Base-by-base conservation (phyloP, 2,329 filamentous ascomycete species). In the Trichoderma lentiforme region DNA sequence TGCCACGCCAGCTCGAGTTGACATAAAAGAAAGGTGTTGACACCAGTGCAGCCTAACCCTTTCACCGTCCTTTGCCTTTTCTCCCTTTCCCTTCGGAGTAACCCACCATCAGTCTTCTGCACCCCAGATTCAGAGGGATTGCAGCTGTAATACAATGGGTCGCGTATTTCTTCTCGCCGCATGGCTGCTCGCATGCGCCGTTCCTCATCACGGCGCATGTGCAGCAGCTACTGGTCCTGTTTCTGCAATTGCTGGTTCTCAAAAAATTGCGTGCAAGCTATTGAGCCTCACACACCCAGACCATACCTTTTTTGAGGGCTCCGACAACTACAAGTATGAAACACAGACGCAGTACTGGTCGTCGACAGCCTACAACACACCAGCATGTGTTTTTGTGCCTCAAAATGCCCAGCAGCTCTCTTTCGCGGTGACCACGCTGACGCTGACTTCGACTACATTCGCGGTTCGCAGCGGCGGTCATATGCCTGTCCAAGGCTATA, bases 391-490 rank as follows among this genome's bases (percentile, higher is more conserved):
- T n/a, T 36, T 61, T 36, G 30, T 36, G 32, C 58, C 58, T 36
- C 58, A 26, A 36, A 24, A 36, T 36, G 58, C 58, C 30, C 58
- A 61, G 32, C 30, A 61, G 32, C 30, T 61, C 30, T 36, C 58
- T 36, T 36, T 36, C 30, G 58, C 58, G 32, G 58, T 61, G 32
- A 39, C 30, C 12, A 36, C 58, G 30, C 58, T 61, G 62, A 32
- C 36, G n/a, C 36, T 28, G 12, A 36, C 58, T 26, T 36, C n/a
- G 58, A 61, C 32, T 61, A 36, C 8, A 62, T 75, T 75, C 36
- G 74, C 73, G 6, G 74, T 75, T 14, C 73, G 74, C 36, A 64
- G 73, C 12, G 73, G 74, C 7, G 74, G 74, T 28, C 74, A 75
- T 30, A 65, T 56, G 15, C 30, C 39, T 24, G 51, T 30, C 18